phyloP scores from a whole-genome alignment of 805 yeast species.

The Kuraishia hungarica region DNA sequence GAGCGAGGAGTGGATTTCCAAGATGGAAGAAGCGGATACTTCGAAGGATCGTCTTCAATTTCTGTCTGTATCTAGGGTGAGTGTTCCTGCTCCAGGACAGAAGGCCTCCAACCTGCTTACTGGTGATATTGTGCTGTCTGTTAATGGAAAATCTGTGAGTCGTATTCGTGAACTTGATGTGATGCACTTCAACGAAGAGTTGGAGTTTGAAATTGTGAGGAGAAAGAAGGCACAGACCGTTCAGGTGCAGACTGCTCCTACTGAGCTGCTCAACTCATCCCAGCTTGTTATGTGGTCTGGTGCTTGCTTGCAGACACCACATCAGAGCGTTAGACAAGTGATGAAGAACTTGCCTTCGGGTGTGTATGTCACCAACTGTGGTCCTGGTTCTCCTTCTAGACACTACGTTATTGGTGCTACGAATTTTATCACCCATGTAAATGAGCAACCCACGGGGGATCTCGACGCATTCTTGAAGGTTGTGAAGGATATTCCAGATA shows the following conservation, averaged over 20 bases:
- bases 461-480: conserved; percentile 58
- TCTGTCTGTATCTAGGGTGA: conserved; percentile 60
- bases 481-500: conserved; percentile 66
- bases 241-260: conserved; percentile 54
- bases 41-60: conserved; percentile 64
- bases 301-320: conserved; percentile 78
- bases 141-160: conserved; percentile 56
- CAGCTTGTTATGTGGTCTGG: conserved; percentile 80
- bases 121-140: conserved; percentile 74
- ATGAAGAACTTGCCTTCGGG: conserved; percentile 70
- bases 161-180: conserved; percentile 59
- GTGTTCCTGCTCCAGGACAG: conserved; percentile 19
- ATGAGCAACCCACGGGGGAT: conserved; percentile 65
- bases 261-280: conserved; percentile 50
- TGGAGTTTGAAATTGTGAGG: conserved; percentile 62
- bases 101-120: conserved; percentile 29
- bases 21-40: conserved; percentile 44
- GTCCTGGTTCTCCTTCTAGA: conserved; percentile 79
- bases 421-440: conserved; percentile 83
- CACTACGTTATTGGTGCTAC: conserved; percentile 75
- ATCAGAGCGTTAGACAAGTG: conserved; percentile 83
- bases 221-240: conserved; percentile 56
- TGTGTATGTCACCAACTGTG: conserved; percentile 72
- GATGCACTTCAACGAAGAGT: conserved; percentile 30
- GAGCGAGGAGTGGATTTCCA: conserved; percentile 70